Evolutionary conservation across 371 early-diverging fungal species (phyloP), one percentile per base, ranked within the genome.

Genomic region (Haplosporangium sp.): DNA sequence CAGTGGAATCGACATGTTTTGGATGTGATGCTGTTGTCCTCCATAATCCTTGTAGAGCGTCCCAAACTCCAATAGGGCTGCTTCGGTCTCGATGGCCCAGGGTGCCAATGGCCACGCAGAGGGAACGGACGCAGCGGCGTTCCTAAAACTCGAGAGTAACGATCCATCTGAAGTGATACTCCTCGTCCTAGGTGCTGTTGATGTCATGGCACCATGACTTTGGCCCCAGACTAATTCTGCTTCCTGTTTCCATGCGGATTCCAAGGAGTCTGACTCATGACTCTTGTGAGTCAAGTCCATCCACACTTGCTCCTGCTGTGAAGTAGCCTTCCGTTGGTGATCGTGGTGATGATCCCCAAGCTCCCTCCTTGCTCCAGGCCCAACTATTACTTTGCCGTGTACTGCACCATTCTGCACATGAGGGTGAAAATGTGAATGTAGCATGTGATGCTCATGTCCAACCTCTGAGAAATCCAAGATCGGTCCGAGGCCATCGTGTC

Each of bases 301-400:
- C 68, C 60, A 43, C 1, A 77, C 79, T 23, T 77, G 79, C 50
- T 77, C 79, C 48, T 58, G 67, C 42, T 77, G 79, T 11, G 72
- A 58, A 3, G 62, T 48, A n/a, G 72, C 79, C 50, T 62, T 52
- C 40, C 23, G 11, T 41, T 41, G 47, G 12, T 46, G 72, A n/a
- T 38, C 23, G 21, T 64, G 47, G 14, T n/a, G 14, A 40, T 60
- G 41, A 59, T 70, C 71, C 21, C 59, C 45, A 0, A 21, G 38
- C n/a, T 13, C 50, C 51, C 13, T 14, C 59, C 47, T 55, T 67
- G 38, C 11, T 42, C 14, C 29, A 10, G 57, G 18, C 43, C 45
- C 36, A 38, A 47, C 12, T 12, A 16, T 18, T 8, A 46, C 11
- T 51, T 23, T 13, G 29, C 11, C n/a, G 14, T n/a, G 6, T 47